These are phyloP conservation scores for Nitzschia sp. DNA, from an alignment of 108 stramenopile species.

Conservation along the genomic window DNA sequence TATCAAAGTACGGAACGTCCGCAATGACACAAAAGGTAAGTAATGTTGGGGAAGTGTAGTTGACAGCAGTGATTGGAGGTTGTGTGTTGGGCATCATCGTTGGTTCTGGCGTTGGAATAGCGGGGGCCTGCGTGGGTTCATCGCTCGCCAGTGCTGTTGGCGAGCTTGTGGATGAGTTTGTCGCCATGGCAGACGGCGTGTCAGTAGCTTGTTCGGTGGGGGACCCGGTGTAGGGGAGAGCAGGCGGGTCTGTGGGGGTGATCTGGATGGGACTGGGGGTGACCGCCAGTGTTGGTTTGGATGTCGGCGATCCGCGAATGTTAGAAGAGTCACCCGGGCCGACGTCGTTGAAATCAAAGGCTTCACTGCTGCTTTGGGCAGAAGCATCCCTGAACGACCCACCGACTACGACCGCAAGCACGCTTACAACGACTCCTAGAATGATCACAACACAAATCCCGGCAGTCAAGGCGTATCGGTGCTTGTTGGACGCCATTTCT, in stretches of 20 bases:
- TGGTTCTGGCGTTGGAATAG: conserved; percentile 12
- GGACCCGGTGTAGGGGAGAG: too few species aligned
- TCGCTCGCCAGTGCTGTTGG: not conserved
- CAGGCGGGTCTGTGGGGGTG: not conserved
- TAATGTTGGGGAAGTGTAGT: conserved; percentile 1
- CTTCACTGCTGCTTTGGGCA: not conserved
- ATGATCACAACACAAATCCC: not conserved
- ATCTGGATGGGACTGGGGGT: too few species aligned
- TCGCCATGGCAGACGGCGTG: not conserved
- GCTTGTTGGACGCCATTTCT: not conserved
- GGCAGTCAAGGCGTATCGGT: not conserved
- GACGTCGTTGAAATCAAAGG: conserved; percentile 2
- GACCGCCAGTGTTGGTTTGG: not conserved
- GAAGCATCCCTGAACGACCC: not conserved
- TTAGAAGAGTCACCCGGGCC: not conserved
- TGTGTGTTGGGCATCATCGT: conserved; percentile 14
- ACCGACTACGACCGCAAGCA: not conserved
- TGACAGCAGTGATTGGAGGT: conserved; percentile 10
- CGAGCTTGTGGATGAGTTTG: not conserved
- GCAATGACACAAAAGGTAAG: conserved; percentile 37
- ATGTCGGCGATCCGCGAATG: not conserved
- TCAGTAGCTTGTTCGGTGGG: not conserved
- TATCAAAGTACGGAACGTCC: conserved; percentile 43
- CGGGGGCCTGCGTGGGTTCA: not conserved
- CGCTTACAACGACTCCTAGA: not conserved